phyloP scores from a whole-genome alignment of 805 yeast genomes.

The Saccharomyces eubayanus region DNA sequence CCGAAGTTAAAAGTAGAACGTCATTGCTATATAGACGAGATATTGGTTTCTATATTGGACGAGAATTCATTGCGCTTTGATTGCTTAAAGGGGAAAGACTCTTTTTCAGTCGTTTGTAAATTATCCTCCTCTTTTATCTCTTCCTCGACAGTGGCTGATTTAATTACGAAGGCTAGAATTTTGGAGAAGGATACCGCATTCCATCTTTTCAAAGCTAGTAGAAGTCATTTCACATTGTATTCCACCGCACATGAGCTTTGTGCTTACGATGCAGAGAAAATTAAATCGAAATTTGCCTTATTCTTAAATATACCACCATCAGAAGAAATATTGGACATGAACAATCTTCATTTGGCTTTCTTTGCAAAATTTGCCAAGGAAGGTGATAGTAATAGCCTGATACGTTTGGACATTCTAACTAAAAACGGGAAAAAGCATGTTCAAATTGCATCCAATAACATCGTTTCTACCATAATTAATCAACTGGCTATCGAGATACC shows the following conservation, averaged over 20 bases:
- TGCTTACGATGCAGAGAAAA: conserved; percentile 44
- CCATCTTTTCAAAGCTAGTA: conserved; percentile 59
- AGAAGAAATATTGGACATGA: conserved; percentile 29
- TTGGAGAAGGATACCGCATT: conserved; percentile 76
- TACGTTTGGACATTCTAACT: conserved; percentile 12
- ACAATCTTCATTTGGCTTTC: conserved; percentile 40
- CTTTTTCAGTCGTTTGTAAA: conserved; percentile 21
- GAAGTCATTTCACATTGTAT: conserved; percentile 38
- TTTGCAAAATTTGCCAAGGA: conserved; percentile 38
- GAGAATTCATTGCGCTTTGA: conserved; percentile 25
- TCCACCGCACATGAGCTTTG: conserved; percentile 62
- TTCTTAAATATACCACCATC: conserved; percentile 52
- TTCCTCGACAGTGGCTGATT: conserved; percentile 51
- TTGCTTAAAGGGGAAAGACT: conserved; percentile 12
- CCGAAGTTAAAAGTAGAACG: conserved; percentile 62
- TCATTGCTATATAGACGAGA: conserved; percentile 57
- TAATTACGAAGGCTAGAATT: conserved; percentile 54
- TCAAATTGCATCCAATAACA: neutral
- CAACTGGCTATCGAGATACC: conserved; percentile 12
- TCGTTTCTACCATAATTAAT: conserved; percentile 6
- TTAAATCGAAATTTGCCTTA: conserved; percentile 56
- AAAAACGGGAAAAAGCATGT: conserved; percentile 6
- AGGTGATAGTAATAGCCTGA: conserved; percentile 5
- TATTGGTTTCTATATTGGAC: conserved; percentile 40
- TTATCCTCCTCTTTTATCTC: conserved; percentile 31